Evolutionary conservation across 202 grass and related monocot genomes (phyloP).

Genomic region (Saccharum hybrid): DNA sequence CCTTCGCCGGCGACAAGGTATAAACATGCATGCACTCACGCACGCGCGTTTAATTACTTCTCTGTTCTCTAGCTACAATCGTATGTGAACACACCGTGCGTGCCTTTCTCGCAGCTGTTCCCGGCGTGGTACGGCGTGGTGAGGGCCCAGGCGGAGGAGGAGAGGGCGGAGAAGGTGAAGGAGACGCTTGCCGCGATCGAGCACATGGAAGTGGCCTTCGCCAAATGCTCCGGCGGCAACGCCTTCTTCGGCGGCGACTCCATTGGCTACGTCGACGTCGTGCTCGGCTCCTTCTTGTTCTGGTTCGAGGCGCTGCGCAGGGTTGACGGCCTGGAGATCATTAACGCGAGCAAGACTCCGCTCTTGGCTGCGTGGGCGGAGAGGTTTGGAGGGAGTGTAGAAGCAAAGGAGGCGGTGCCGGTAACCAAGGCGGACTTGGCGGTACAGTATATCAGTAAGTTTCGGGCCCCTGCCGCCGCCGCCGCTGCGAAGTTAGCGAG

Average conservation of each 20-base stretch:
- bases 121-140: not conserved
- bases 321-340: constrained; percentile 17
- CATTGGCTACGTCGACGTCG: too few relatives aligned
- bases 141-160: not conserved
- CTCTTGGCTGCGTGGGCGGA: constrained; percentile 37
- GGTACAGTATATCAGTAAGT: constrained; percentile 7
- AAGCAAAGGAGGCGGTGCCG: constrained; percentile 18
- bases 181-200: too few relatives aligned
- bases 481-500: not conserved
- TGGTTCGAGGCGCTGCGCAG: constrained; percentile 41
- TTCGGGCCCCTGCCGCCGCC: not conserved
- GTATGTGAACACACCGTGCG: too few relatives aligned
- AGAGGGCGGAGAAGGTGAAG: too few relatives aligned
- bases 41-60: not conserved
- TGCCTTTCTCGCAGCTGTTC: constrained; percentile 24
- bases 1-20: constrained; percentile 52
- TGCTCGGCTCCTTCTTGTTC: not conserved
- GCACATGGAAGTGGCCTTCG: too few relatives aligned
- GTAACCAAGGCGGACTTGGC: not conserved
- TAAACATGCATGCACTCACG: not conserved
- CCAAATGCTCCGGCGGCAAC: too few relatives aligned
- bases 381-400: not conserved
- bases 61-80: not conserved
- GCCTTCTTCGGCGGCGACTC: too few relatives aligned
- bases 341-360: constrained; percentile 28